Evolutionary conservation across 371 early-diverging fungal genomes (phyloP), one percentile per base, ranked within the genome.

Genomic region (Apophysomyces sp.): DNA sequence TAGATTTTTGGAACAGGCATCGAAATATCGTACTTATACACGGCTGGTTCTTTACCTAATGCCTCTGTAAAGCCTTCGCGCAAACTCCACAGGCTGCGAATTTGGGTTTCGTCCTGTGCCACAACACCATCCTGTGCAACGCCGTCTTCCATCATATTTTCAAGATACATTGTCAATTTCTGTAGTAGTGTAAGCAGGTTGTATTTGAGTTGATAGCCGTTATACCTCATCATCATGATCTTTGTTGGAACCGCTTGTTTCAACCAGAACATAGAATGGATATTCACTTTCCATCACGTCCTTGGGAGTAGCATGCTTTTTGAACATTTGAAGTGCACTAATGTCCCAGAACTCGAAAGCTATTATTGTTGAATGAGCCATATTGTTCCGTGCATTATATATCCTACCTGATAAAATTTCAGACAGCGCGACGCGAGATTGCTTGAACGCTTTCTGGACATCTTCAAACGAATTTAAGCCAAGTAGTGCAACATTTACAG

Each of bases 341-440:
- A 70, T 65, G 68, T 98, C 99, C 92, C 94, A 97, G 66, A 97
- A 98, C 76, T 98, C 99, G 66, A 94, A 98, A 0, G 99, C 97
- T 74, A 65, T 15, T 27, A n/a, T 3, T 2, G 7, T 11, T 13
- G 57, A 11, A 28, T 18, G 13, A 29, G 36, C 15, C 11, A 40
- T 26, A 9, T 0, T 15, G 13, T 4, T 8, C 26, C 15, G 34
- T 12, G 28, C 34, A 21, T 51, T 52, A 8, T 44, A 3, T 39
- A 27, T 55, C 4, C n/a, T 77, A 83, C 86, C 89, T 12, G 95
- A 94, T n/a, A 98, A 74, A 49, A 97, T 91, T 76, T 98, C 98
- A 41, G 88, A 88, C 34, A 98, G 82, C n/a, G 92, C 85, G 18
- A 74, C 65, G 31, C 92, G 88, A 16, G 98, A 91, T 40, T 76